Percentiles rank a stretch among this genome's conserved stretches.
These are phyloP conservation scores for Bacidia rubella DNA, from an alignment of 495 filamentous ascomycete genomes.

Conservation along the genomic window DNA sequence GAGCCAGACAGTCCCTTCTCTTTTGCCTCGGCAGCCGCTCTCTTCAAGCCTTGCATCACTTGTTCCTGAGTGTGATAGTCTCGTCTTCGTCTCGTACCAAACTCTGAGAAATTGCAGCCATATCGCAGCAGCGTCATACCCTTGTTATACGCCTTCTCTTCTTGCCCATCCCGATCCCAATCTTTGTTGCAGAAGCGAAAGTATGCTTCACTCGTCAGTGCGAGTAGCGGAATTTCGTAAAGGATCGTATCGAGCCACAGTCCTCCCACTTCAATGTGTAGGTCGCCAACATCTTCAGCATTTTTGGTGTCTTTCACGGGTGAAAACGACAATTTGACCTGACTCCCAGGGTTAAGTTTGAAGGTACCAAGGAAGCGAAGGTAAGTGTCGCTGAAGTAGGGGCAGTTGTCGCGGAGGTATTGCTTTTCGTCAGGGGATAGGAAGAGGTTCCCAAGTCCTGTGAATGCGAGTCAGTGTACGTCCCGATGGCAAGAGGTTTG, in stretches of 20 bases:
- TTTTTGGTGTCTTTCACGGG: conserved; percentile 50
- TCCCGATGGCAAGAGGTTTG: no score
- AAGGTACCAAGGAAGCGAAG: conserved; percentile 70
- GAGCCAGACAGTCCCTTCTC: conserved; percentile 50
- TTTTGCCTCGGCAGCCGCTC: conserved; percentile 54
- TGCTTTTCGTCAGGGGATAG: conserved; percentile 63
- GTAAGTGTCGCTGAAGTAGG: conserved; percentile 66
- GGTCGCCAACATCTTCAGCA: conserved; percentile 56
- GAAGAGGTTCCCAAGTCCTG: conserved; percentile 66
- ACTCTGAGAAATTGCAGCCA: conserved; percentile 86
- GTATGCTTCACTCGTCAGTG: conserved; percentile 86
- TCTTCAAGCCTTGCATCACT: conserved; percentile 68
- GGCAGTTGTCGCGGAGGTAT: conserved; percentile 66
- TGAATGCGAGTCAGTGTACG: background rate
- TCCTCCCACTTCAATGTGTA: conserved; percentile 62
- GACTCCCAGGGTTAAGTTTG: conserved; percentile 62
- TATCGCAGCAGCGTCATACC: conserved; percentile 59
- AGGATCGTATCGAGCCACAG: conserved; percentile 91
- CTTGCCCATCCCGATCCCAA: conserved; percentile 74
- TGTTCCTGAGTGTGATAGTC: conserved; percentile 93
- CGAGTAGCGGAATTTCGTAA: conserved; percentile 90
- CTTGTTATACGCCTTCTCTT: conserved; percentile 69
- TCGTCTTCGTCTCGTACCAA: conserved; percentile 73
- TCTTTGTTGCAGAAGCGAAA: conserved; percentile 89
- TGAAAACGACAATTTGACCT: conserved; percentile 58